Evolutionary conservation across 805 yeast genomes (phyloP).

Genomic region (Myxozyma monticola): DNA sequence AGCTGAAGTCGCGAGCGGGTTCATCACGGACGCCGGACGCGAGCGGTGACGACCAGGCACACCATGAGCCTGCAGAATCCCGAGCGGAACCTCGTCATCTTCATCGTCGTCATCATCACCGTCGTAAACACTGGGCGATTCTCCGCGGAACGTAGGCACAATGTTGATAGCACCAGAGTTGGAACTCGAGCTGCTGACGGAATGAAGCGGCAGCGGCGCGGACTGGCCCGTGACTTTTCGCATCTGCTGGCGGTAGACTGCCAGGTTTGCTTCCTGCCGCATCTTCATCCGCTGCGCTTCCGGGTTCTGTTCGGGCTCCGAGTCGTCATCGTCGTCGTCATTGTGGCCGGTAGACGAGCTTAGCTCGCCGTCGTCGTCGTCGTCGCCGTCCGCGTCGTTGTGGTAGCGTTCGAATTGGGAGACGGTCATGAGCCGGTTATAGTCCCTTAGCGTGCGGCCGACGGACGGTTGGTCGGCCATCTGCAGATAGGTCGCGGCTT

Average conservation of each 20-base stretch:
- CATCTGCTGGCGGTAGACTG: constrained; percentile 46
- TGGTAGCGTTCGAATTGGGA: constrained; percentile 33
- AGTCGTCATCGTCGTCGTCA: constrained; percentile 12
- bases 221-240: constrained; percentile 40
- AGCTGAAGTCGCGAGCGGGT: neutral
- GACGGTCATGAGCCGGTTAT: constrained; percentile 34
- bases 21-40: constrained; percentile 5
- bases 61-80: constrained; percentile 43
- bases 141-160: constrained; percentile 2
- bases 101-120: constrained; percentile 38
- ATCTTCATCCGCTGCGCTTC: constrained; percentile 18
- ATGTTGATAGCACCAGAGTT: neutral
- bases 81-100: constrained; percentile 45
- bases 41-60: constrained; percentile 36
- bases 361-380: constrained; percentile 8
- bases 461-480: constrained; percentile 1
- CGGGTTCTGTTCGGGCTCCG: constrained; percentile 19
- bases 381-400: constrained; percentile 18
- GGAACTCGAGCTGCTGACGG: neutral
- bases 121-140: constrained; percentile 14
- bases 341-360: constrained; percentile 1
- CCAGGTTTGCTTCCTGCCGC: constrained; percentile 43
- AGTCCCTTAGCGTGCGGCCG: constrained; percentile 4
- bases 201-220: constrained; percentile 5
- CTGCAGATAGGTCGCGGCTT: constrained; percentile 6